These are phyloP conservation scores for Basipetospora chlamydospora DNA, from an alignment of 2,329 filamentous ascomycete species.

Conservation along the genomic window DNA sequence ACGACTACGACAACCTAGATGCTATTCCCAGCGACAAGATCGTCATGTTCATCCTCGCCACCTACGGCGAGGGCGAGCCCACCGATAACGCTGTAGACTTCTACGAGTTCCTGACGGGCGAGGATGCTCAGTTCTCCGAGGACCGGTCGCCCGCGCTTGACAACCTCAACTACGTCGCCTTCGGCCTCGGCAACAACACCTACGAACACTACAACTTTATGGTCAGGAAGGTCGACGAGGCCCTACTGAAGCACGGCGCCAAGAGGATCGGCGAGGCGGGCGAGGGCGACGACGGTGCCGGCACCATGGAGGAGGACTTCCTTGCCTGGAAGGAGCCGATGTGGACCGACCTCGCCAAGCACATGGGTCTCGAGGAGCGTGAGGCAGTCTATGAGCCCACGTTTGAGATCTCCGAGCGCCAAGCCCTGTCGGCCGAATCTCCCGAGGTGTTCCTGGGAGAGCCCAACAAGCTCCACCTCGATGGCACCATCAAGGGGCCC, in stretches of 20 bases:
- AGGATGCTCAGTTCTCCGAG: slow-evolving; percentile 70
- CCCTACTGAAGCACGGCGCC: slow-evolving; percentile 68
- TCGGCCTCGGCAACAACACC: slow-evolving; percentile 96
- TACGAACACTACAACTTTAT: slow-evolving; percentile 99
- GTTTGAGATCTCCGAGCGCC: slow-evolving; percentile 67
- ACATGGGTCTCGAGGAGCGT: slow-evolving; percentile 84
- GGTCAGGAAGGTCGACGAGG: slow-evolving; percentile 81
- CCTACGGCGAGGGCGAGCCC: slow-evolving; percentile 95
- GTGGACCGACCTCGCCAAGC: slow-evolving; percentile 74
- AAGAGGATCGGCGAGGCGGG: slow-evolving; percentile 74
- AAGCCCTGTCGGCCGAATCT: slow-evolving; percentile 58
- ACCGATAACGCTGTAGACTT: slow-evolving; percentile 99
- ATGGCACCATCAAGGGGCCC: slow-evolving; percentile 69
- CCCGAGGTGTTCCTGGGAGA: slow-evolving; percentile 86
- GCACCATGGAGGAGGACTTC: slow-evolving; percentile 99
- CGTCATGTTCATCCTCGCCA: slow-evolving; percentile 88
- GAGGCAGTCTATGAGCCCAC: slow-evolving; percentile 92
- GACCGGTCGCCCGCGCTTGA: slow-evolving; percentile 57
- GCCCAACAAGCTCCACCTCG: slow-evolving; percentile 89
- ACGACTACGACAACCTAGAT: slow-evolving; percentile 91
- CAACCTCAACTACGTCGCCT: slow-evolving; percentile 84
- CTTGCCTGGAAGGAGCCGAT: slow-evolving; percentile 98
- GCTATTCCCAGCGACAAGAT: slow-evolving; percentile 78
- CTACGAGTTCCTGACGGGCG: slow-evolving; percentile 83
- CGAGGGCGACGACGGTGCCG: slow-evolving; percentile 93